Conservation (phyloP, 495 filamentous ascomycete species). For the Aspergillus ostianus region DNA sequence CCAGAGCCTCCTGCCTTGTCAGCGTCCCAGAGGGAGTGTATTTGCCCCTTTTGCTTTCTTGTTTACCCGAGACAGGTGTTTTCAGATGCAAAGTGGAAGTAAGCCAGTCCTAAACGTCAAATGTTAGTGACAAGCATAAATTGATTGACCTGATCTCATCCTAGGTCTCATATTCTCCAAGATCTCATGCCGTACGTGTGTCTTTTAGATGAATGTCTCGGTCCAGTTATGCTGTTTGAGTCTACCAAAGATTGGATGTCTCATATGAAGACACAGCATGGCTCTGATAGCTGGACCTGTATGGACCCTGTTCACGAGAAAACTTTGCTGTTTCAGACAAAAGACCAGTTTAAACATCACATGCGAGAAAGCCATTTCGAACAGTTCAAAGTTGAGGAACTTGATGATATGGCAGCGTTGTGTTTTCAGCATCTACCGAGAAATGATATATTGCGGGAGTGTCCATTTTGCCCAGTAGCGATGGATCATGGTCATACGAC, state of each 20-base stretch:
- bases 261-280: conserved; percentile 9
- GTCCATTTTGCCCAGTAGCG: conserved; percentile 6
- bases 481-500: background rate
- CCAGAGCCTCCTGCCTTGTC: conserved; percentile 5
- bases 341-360: conserved; percentile 1
- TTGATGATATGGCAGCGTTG: conserved; percentile 2
- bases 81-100: conserved; percentile 8
- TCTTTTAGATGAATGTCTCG: background rate
- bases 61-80: conserved; percentile 2
- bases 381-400: conserved; percentile 4
- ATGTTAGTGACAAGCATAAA: background rate
- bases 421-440: conserved; percentile 4
- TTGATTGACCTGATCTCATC: too few relatives aligned
- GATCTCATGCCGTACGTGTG: conserved; percentile 10
- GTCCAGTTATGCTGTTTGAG: conserved; percentile 8
- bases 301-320: conserved; percentile 6
- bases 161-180: conserved; percentile 5
- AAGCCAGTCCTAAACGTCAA: background rate
- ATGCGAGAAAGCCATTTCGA: background rate
- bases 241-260: conserved; percentile 1
- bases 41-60: conserved; percentile 9
- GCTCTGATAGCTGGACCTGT: conserved; percentile 6
- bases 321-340: background rate
- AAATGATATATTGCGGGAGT: conserved; percentile 1
- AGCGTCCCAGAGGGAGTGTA: background rate